Base-by-base conservation (phyloP, 164 flowering plant genomes). In the Magnolia kwangsiensis region DNA sequence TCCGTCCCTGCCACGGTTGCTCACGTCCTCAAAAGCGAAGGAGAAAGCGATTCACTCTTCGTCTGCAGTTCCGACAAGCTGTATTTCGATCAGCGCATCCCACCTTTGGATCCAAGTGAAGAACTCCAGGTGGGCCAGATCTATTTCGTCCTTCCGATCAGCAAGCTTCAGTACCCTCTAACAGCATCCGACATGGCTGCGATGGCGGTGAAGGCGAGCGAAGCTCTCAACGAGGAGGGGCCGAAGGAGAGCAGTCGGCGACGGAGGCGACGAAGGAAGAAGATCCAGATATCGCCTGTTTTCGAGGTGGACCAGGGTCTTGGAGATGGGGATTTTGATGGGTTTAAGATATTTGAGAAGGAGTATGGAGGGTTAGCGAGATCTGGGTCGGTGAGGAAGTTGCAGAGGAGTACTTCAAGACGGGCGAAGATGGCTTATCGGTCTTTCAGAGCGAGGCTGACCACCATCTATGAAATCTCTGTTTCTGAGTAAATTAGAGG, bases 171-270 rank as follows among this genome's bases (percentile, higher is more conserved):
- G 21, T 37, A 80, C 63, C 83, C 79, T 0, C 67, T 91, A 7
- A 49, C 86, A 0, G 88, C 95, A 1, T 50, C 88, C 0, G 92
- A 89, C 20, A 91, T 89, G 92, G 95, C 91, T 0, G 89, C 89
- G 1, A 63, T 91, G 72, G 92, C 92, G 8, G 89, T 91, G 5
- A 91, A 84, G 69, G 94, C 94, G 8, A 84, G 85, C 79, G 23
- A 75, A 1, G 94, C 83, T 0, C 55, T 83, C 10, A 5, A 61
- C 50, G 20, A 75, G 8, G n/a, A 72, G 21, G 21, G 23, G 10
- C 55, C 64, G 11, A 78, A 55, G 23, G 72, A 74, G 37, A 72
- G 58, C 4, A 58, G 81, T 51, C 21, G 71, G 21, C 67, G 69
- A 8, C 55, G 45, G 6, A 51, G 82, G 18, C 24, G 64, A n/a